Base-by-base conservation (phyloP, 768 basidiomycete genomes). In the Polyporus arcularius region DNA sequence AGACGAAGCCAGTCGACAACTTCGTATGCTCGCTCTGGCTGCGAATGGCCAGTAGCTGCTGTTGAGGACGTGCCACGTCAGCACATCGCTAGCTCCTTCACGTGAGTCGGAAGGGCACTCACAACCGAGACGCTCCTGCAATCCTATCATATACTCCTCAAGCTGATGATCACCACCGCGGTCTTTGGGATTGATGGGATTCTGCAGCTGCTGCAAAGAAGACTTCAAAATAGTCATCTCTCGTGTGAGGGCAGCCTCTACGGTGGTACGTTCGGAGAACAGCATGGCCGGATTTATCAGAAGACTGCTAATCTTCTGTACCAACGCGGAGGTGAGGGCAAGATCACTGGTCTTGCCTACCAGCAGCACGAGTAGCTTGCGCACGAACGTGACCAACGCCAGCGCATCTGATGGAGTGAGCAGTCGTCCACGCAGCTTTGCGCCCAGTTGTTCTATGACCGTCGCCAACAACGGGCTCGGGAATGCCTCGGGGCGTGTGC, bases 381-480 rank as follows among this genome's bases (percentile, higher is more conserved):
- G 80, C 16, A 87, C 60, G 67, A 86, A 96, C 0, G 81, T 75
- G 6, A 82, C 74, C 21, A 95, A 68, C 0, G 89, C 84, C 5
- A 92, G 76, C 4, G 82, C 72, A 61, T 90, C 88, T 1, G 87
- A 85, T 2, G 87, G 78, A 0, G 80, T 71, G 18, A 90, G 74
- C 18, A 82, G 72, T 21, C 79, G 77, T 42, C 79, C 81, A n/a
- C 72, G 71, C n/a, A 87, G 68, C 71, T 90, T 93, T 1, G 88
- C 88, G 6, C 76, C 70, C 18, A 92, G 72, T 67, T 96, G 92
- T 67, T 97, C 95, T 4, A 94, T 65, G 15, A 93, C 74, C 0
- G 92, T 87, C 80, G 90, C 85, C 4, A 97, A 72, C 14, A 98
- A 79, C 0, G 94, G 92, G 63, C 90, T 93, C 4, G 87, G 83